phyloP scores from a whole-genome alignment of 176 grass and related monocot genomes.

The Cocos nucifera region DNA sequence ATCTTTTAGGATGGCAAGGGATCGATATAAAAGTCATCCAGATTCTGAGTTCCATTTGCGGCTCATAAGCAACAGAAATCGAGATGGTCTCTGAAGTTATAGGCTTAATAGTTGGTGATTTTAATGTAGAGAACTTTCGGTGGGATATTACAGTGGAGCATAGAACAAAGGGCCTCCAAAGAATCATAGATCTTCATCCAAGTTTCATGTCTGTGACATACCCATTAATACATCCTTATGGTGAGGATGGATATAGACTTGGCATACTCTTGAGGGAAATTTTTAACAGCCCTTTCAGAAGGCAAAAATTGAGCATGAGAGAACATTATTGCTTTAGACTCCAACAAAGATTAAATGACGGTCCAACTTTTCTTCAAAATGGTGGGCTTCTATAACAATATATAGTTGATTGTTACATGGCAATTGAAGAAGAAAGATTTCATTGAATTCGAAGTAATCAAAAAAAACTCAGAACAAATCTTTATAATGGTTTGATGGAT shows the following conservation, averaged over 20 bases:
- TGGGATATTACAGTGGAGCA: no score
- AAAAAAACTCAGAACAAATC: neutral
- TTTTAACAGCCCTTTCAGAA: neutral
- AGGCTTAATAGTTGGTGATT: no score
- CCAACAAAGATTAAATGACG: neutral
- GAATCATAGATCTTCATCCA: no score
- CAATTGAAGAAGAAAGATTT: neutral
- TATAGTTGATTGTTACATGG: neutral
- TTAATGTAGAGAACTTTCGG: no score
- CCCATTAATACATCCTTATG: neutral
- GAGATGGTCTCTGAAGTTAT: no score
- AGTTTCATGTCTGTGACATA: no score
- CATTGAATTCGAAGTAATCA: neutral
- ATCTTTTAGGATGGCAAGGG: no score
- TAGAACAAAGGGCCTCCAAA: no score
- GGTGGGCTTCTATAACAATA: neutral
- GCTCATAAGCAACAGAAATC: no score
- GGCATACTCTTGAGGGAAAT: neutral
- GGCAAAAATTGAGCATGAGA: neutral
- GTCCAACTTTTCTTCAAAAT: neutral
- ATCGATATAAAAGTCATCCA: neutral
- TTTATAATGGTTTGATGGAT: no score
- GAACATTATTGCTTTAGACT: neutral
- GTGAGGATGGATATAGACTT: neutral
- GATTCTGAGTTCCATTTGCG: neutral